Base-by-base conservation (phyloP, 2,329 filamentous ascomycete species). In the Fusarium sp. region DNA sequence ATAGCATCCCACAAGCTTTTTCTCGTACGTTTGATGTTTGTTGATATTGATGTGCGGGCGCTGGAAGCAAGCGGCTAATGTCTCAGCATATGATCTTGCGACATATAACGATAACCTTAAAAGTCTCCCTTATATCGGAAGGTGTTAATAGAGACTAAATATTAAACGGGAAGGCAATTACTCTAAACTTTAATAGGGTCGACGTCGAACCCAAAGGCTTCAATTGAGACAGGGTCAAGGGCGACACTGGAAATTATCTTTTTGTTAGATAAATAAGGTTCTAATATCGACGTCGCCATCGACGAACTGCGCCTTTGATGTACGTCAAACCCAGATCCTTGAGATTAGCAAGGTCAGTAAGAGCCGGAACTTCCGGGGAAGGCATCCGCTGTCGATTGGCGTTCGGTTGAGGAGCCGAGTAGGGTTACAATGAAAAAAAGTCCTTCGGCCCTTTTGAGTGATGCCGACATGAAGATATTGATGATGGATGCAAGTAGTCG, bases 221-320 rank as follows among this genome's bases (percentile, higher is more conserved):
- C 11, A 6, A 13, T 30, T 30, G 30, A 31, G 1, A 14, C 30
- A 31, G 13, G 13, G 13, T 8, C 14, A 16, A 1, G 14, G 14
- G 14, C 30, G 0, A 16, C 1, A 31, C 3, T 8, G 0, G 0
- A 16, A 31, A 31, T 2, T 3, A 8, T 0, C 13, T 14, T 31
- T 14, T 4, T 0, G 13, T 14, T 31, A 31, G 14, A 2, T 13
- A 7, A 30, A 30, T 30, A 16, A 18, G 37, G 16, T 23, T 50
- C 5, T 10, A 11, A 11, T 14, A n/a, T 28, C 12, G 44, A 46
- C 13, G 18, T 37, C 12, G 21, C 30, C 8, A 18, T 37, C 21
- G 6, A 13, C 2, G 2, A 19, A 25, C 3, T 6, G 9, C 34
- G 34, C 34, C 34, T 25, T 34, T 8, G 30, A n/a, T 14, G 30